Percentiles rank a stretch among this genome's conserved stretches.
Evolutionary conservation across 805 yeast species (phyloP).

Genomic region (Brettanomyces sp.): DNA sequence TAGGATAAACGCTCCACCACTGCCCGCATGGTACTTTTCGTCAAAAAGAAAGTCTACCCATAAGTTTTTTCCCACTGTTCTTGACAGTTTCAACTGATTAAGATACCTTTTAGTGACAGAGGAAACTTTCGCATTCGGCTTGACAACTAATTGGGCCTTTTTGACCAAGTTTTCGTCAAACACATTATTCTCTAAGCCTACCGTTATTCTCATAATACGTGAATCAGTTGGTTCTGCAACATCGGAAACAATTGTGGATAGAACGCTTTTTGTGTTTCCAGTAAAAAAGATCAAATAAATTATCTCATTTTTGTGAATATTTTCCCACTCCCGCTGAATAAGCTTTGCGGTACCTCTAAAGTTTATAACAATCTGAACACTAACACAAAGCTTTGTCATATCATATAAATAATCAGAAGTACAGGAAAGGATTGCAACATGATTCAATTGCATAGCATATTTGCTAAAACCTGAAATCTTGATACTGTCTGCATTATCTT

Average conservation of each 20-base stretch:
- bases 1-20: no score
- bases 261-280: not conserved
- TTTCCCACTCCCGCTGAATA: slow-evolving; percentile 1
- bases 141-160: not conserved
- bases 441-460: not conserved
- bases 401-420: not conserved
- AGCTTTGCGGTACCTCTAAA: slow-evolving; percentile 4
- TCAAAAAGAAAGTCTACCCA: no score
- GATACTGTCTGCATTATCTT: no score
- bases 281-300: not conserved
- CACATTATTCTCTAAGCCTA: not conserved
- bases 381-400: not conserved
- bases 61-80: no score
- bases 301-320: not conserved
- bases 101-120: not conserved
- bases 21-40: no score
- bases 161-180: not conserved
- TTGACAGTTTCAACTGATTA: not conserved
- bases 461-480: not conserved
- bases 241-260: not conserved
- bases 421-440: not conserved
- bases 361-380: slow-evolving; percentile 4
- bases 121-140: not conserved
- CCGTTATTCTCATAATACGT: not conserved
- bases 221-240: no score